phyloP scores from a whole-genome alignment of 805 yeast species.

The Yamadazyma paraphyllophila region DNA sequence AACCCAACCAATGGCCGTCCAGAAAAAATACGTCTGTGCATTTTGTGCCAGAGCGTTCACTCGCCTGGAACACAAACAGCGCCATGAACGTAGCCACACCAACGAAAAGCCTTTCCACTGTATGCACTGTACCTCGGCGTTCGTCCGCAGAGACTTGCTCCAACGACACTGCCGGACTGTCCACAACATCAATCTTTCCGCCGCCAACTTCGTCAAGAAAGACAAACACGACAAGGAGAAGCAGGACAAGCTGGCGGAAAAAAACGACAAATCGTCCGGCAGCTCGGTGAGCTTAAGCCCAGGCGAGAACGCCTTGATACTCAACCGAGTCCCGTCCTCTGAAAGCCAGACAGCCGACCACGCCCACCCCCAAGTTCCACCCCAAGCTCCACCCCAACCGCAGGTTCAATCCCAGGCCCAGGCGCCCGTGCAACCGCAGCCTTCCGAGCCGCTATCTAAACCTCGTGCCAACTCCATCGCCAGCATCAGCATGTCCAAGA shows the following conservation, averaged over 20 bases:
- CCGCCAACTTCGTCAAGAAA: slow-evolving; percentile 5
- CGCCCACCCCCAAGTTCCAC: no score
- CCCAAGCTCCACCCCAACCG: not conserved
- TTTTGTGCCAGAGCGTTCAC: slow-evolving; percentile 79
- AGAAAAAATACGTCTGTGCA: slow-evolving; percentile 70
- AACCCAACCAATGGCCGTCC: slow-evolving; percentile 34
- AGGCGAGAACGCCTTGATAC: not conserved
- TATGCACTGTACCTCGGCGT: slow-evolving; percentile 62
- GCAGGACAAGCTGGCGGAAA: no score
- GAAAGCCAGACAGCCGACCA: no score
- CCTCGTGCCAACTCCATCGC: slow-evolving; percentile 9
- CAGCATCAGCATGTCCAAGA: slow-evolving; percentile 4
- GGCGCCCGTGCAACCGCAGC: not conserved
- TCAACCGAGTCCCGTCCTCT: not conserved
- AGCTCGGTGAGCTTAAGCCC: slow-evolving; percentile 9
- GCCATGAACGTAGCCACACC: slow-evolving; percentile 79
- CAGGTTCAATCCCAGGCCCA: not conserved
- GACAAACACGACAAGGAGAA: slow-evolving; percentile 3
- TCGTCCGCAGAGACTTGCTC: slow-evolving; percentile 73
- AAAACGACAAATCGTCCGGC: not conserved
- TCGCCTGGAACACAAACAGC: slow-evolving; percentile 72
- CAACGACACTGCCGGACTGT: slow-evolving; percentile 80
- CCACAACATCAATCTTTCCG: slow-evolving; percentile 41
- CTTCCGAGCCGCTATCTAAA: not conserved
- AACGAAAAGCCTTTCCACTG: slow-evolving; percentile 81